Conservation (phyloP, 2,329 filamentous ascomycete species). For the Ilyonectria mors-panacis region DNA sequence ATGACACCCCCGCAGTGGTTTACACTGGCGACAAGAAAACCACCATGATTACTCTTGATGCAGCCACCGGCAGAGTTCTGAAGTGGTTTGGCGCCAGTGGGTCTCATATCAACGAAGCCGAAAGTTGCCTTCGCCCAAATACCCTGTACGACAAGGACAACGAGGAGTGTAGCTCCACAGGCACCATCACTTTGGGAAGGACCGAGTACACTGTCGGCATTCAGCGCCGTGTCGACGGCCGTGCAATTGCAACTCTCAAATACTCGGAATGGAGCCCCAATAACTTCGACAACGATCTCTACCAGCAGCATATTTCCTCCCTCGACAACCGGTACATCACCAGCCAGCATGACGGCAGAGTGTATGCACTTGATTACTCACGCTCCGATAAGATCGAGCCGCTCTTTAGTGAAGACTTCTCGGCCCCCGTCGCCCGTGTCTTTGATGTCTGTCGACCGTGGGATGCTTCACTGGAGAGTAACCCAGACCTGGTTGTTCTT, state of each 20-base stretch:
- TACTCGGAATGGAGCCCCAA: constrained; percentile 98
- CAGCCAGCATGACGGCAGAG: constrained; percentile 85
- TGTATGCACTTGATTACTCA: constrained; percentile 84
- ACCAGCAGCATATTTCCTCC: constrained; percentile 83
- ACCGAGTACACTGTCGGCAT: constrained; percentile 94
- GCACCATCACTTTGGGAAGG: constrained; percentile 86
- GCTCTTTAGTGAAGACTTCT: constrained; percentile 78
- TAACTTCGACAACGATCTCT: constrained; percentile 88
- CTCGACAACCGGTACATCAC: constrained; percentile 93
- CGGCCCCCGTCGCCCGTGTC: constrained; percentile 86
- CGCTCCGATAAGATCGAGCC: constrained; percentile 65
- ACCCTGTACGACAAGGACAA: constrained; percentile 76
- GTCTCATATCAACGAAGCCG: constrained; percentile 76
- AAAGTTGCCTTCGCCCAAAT: constrained; percentile 81
- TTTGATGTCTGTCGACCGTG: constrained; percentile 88
- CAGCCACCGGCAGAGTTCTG: constrained; percentile 84
- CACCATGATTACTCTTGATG: constrained; percentile 90
- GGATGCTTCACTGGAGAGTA: constrained; percentile 72
- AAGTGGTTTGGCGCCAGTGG: constrained; percentile 87
- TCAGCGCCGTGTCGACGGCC: constrained; percentile 79
- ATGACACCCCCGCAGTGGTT: constrained; percentile 82
- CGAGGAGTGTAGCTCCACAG: constrained; percentile 84
- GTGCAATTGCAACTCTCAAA: constrained; percentile 87
- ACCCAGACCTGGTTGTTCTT: constrained; percentile 85
- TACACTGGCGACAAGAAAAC: constrained; percentile 95